These are phyloP conservation scores for Fusarium neocosmosporiellum DNA, from an alignment of 2,329 filamentous ascomycete genomes.

Conservation along the genomic window DNA sequence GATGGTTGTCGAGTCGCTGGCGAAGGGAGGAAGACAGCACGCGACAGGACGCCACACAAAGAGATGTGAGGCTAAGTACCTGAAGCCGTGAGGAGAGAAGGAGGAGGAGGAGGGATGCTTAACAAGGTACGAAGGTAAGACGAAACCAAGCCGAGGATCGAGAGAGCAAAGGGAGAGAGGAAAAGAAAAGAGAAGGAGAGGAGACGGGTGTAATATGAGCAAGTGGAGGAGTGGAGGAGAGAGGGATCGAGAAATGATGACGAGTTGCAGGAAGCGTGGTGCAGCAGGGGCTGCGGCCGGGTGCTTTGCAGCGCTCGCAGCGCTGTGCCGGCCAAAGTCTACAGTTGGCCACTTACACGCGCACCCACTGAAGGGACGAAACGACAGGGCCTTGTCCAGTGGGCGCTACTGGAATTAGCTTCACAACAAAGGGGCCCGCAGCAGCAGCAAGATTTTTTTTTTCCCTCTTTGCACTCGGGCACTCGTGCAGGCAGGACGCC, in stretches of 20 bases:
- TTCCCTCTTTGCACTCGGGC: not conserved
- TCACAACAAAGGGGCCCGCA: constrained; percentile 18
- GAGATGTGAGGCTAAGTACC: constrained; percentile 26
- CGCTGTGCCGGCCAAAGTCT: constrained; percentile 23
- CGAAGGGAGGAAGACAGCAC: constrained; percentile 34
- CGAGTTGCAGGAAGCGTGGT: constrained; percentile 43
- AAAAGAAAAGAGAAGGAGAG: constrained; percentile 34
- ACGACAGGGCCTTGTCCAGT: constrained; percentile 27
- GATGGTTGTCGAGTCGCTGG: constrained; percentile 37
- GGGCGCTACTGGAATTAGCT: constrained; percentile 34
- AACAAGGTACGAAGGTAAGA: constrained; percentile 34
- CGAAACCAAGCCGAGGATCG: constrained; percentile 38
- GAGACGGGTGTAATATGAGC: constrained; percentile 40
- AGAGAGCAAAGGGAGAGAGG: constrained; percentile 27
- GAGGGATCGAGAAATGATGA: constrained; percentile 44
- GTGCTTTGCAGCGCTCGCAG: constrained; percentile 12
- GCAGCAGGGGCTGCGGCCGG: constrained; percentile 30
- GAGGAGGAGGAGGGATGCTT: constrained; percentile 30
- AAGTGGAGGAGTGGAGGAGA: constrained; percentile 39
- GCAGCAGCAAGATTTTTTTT: constrained; percentile 33
- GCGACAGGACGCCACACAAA: constrained; percentile 42
- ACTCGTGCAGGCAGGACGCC: constrained; percentile 26
- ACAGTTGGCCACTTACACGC: constrained; percentile 32
- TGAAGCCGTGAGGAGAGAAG: constrained; percentile 18
- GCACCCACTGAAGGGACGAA: constrained; percentile 23